phyloP scores from a whole-genome alignment of 169 alveolate species.

The Plasmodium falciparum region DNA sequence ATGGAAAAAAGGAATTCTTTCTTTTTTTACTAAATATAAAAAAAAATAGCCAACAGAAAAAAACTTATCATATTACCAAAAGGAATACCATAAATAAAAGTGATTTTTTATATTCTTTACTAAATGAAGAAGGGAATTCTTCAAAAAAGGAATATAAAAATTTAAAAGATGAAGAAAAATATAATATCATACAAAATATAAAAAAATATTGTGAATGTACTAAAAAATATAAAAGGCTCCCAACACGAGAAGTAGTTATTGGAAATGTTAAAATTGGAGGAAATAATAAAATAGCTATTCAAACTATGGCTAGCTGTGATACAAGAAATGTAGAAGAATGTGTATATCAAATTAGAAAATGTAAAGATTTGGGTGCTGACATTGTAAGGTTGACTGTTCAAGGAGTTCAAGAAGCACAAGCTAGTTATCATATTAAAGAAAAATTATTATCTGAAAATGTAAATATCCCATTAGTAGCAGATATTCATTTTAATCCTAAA shows the following conservation, averaged over 20 bases:
- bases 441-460: conserved; percentile 79
- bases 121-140: background rate
- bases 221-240: conserved; percentile 78
- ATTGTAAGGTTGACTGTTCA: conserved; percentile 88
- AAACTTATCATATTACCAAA: background rate
- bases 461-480: conserved; percentile 88
- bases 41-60: conserved; percentile 5
- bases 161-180: conserved; percentile 34
- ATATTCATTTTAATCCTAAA: conserved; percentile 89
- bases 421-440: conserved; percentile 81
- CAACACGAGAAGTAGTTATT: conserved; percentile 83
- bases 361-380: conserved; percentile 87
- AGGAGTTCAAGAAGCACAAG: conserved; percentile 87
- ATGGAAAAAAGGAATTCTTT: conserved; percentile 8
- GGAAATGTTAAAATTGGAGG: conserved; percentile 87
- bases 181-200: conserved; percentile 46
- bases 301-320: conserved; percentile 88
- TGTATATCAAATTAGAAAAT: conserved; percentile 85
- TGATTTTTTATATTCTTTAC: conserved; percentile 12
- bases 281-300: conserved; percentile 85
- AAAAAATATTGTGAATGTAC: conserved; percentile 83
- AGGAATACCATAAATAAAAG: conserved; percentile 3
- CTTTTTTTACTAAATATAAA: conserved; percentile 10
- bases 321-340: conserved; percentile 86
- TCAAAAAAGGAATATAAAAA: background rate